A percentile compares a stretch with the other conserved stretches of the same genome.
Conservation (phyloP, 179 eudicot species). For the Silene noctiflora region DNA sequence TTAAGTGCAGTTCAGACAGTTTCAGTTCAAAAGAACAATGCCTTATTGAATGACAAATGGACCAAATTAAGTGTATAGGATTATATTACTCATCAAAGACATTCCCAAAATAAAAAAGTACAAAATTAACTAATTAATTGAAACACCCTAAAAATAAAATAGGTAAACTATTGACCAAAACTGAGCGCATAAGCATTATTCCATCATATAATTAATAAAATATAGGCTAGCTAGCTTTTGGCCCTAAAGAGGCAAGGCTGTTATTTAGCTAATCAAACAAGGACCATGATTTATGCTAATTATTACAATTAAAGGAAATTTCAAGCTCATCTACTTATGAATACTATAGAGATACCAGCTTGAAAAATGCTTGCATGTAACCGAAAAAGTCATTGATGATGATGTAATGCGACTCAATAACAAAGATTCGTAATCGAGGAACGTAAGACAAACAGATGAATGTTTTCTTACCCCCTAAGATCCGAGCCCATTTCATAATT, state of each 20-base stretch:
- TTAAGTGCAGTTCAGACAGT: too few species aligned
- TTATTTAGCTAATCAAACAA: slow-evolving; percentile 3
- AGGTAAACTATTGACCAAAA: too few species aligned
- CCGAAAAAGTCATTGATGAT: slow-evolving; percentile 34
- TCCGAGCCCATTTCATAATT: slow-evolving; percentile 35
- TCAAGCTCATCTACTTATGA: slow-evolving; percentile 46
- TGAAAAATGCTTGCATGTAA: slow-evolving; percentile 7
- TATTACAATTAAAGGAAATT: neutral
- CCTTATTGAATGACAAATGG: too few species aligned
- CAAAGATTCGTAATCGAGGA: slow-evolving; percentile 46
- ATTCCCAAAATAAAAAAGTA: too few species aligned
- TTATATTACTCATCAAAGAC: too few species aligned
- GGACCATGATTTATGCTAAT: slow-evolving; percentile 12
- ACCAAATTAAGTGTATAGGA: too few species aligned
- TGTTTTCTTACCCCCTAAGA: slow-evolving; percentile 38
- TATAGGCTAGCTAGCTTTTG: neutral
- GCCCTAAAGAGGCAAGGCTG: neutral
- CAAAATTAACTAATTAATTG: too few species aligned
- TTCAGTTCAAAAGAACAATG: too few species aligned
- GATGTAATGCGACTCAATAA: slow-evolving; percentile 41
- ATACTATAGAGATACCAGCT: slow-evolving; percentile 22
- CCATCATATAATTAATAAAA: too few species aligned
- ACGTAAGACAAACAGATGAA: slow-evolving; percentile 64
- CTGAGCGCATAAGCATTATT: too few species aligned
- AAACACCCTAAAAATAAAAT: too few species aligned